Evolutionary conservation across 2,329 filamentous ascomycete species (phyloP).

Genomic region (Fusarium foetens): DNA sequence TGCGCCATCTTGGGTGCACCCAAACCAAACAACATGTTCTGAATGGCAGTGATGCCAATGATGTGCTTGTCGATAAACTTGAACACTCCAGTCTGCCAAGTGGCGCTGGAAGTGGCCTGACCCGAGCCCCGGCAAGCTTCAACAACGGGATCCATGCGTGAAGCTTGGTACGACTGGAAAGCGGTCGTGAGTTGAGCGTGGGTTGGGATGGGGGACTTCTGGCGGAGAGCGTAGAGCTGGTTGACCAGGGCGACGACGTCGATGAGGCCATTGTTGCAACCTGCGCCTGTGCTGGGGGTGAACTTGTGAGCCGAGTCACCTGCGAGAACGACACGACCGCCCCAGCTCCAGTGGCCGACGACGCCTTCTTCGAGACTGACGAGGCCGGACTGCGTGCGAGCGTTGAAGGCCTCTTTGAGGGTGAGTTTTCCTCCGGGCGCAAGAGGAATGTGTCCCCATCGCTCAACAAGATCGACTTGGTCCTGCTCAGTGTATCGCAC

Average conservation of each 20-base stretch:
- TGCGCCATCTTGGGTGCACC: constrained; percentile 7
- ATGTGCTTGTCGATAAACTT: constrained; percentile 32
- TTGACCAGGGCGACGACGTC: constrained; percentile 48
- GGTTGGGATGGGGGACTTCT: background rate
- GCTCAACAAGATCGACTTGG: constrained; percentile 20
- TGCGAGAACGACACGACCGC: constrained; percentile 48
- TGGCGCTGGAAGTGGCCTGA: constrained; percentile 18
- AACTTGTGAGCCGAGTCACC: constrained; percentile 54
- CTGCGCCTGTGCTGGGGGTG: constrained; percentile 50
- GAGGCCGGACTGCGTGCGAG: constrained; percentile 43
- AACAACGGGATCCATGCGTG: constrained; percentile 15
- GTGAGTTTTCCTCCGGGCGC: constrained; percentile 33
- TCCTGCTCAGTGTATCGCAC: constrained; percentile 30
- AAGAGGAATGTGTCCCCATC: constrained; percentile 36
- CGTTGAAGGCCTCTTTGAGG: constrained; percentile 46
- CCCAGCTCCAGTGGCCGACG: constrained; percentile 49
- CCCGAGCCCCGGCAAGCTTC: constrained; percentile 6
- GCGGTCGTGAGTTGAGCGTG: background rate
- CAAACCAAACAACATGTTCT: constrained; percentile 13
- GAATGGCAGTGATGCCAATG: constrained; percentile 7
- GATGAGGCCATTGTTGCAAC: constrained; percentile 51
- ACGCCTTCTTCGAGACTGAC: constrained; percentile 52
- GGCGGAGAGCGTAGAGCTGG: constrained; percentile 28
- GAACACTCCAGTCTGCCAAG: constrained; percentile 26
- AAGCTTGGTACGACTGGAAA: constrained; percentile 24